Base-by-base conservation (phyloP, 768 basidiomycete genomes). In the Trametes cubensis region DNA sequence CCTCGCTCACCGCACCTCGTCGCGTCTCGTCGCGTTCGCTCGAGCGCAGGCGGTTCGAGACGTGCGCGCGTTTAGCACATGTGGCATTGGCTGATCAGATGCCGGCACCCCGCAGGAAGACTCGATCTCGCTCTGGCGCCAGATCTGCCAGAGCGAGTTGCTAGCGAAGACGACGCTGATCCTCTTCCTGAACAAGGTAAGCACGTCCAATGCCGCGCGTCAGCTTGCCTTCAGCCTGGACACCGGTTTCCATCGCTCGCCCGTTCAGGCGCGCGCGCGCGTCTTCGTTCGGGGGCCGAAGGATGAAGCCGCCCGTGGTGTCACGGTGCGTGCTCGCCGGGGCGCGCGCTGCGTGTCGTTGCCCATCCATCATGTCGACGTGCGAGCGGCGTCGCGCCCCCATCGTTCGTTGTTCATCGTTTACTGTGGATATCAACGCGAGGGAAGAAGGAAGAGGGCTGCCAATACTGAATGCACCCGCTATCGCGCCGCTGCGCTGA, bases 141-240 rank as follows among this genome's bases (percentile, higher is more conserved):
- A 86, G 44, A 80, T 92, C 18, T 92, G 90, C 70, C 66, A 77
- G 7, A 90, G 85, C 55, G 78, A 78, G 65, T 78, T 92, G 2
- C 79, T 92, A 1, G 76, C 80, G 13, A 77, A 81, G 51, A 81
- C 86, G 18, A 84, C 83, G 61, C 76, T 92, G n/a, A 85, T 91
- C 30, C 73, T 92, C 14, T 92, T 92, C 74, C 77, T 91, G 61
- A 92, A 92, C 70, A 92, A 92, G 77, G 85, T 82, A 28, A 28
- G 28, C 28, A 62, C 26, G 72, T 66, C 45, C 4, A 3, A 18
- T 45, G 6, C 14, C 5, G 45, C 20, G 14, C 14, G 25, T 34
- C 10, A 34, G 28, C 34, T 34, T 34, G 34, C 34, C 10, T 34
- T 34, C 34, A 10, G 11, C 6, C 11, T 34, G 34, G 34, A 34